Evolutionary conservation across 495 filamentous ascomycete genomes (phyloP).

Genomic region (Aspergillus saccharolyticus): DNA sequence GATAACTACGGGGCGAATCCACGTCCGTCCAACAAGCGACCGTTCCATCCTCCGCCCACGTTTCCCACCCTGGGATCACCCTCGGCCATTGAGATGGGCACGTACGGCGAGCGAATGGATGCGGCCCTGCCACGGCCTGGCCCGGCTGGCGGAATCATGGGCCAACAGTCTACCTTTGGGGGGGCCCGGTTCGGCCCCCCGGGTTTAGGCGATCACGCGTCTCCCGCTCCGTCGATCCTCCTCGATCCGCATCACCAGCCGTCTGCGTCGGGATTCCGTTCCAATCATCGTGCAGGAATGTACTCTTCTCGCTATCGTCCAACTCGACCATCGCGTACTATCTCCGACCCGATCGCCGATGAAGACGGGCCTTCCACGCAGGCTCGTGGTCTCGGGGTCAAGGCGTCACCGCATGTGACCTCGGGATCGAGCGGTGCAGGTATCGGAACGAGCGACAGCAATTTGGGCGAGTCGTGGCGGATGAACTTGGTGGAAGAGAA

Average conservation of each 20-base stretch:
- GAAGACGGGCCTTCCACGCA: constrained; percentile 33
- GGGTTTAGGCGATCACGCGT: constrained; percentile 26
- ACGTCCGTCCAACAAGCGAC: constrained; percentile 42
- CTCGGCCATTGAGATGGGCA: constrained; percentile 45
- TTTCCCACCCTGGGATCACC: constrained; percentile 69
- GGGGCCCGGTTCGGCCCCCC: constrained; percentile 25
- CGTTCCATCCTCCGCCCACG: constrained; percentile 72
- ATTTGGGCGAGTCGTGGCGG: constrained; percentile 61
- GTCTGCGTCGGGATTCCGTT: constrained; percentile 48
- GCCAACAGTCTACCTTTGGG: constrained; percentile 28
- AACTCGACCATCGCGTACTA: constrained; percentile 29
- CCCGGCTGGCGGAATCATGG: constrained; percentile 21
- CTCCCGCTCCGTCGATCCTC: constrained; percentile 59
- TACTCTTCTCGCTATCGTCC: constrained; percentile 51
- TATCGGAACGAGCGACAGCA: constrained; percentile 48
- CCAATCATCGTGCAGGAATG: constrained; percentile 34
- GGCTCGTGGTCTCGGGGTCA: constrained; percentile 21
- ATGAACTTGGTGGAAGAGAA: constrained; percentile 48
- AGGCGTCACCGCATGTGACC: constrained; percentile 24
- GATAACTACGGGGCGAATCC: constrained; percentile 77
- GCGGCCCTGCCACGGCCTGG: constrained; percentile 34
- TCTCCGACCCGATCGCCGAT: constrained; percentile 39
- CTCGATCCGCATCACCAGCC: constrained; percentile 87
- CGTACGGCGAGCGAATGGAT: constrained; percentile 44
- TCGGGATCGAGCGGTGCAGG: constrained; percentile 38